Base-by-base conservation (phyloP, 1,284 basidiomycete genomes). In the Fistulinella cinereoalba region DNA sequence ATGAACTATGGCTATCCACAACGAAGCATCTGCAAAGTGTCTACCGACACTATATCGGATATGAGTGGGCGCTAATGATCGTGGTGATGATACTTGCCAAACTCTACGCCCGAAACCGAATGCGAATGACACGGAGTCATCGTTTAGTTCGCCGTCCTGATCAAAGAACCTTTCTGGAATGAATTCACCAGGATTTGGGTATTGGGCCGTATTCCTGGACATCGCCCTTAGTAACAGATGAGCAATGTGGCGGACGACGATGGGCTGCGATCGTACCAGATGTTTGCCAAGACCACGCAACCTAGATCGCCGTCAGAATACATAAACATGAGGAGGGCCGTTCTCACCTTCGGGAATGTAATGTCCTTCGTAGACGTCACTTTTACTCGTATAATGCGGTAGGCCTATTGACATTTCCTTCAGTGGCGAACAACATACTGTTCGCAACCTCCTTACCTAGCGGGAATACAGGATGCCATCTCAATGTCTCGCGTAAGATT, bases 401-500 rank as follows among this genome's bases (percentile, higher is more conserved):
- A 64, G 11, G 13, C 65, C 62, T 67, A 44, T 44, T 25, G 18
- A 37, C 7, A 37, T 27, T 23, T 6, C 12, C 24, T 33, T 47
- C 23, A 51, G 37, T 29, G 6, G 19, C 23, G 33, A 42, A 24
- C 19, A n/a, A 43, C 28, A 15, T 7, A 15, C 31, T 37, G 13
- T 37, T 32, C 21, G 7, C 23, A 13, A 16, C 44, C 29, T 29
- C 41, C 55, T 51, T 43, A 54, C 64, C 62, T 40, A 65, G 43
- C 4, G 64, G 64, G 42, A 67, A 55, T 6, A 69, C 64, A 8
- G 65, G 66, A 37, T 62, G 56, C 66, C 65, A 68, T 38, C 66
- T 66, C 56, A 58, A 46, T n/a, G 48, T 71, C 56, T 77, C 75
- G 28, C 71, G 69, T 21, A 77, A 50, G 16, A 74, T 36, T 2